Base-by-base conservation (phyloP, 495 filamentous ascomycete genomes). In the Neurospora sp. region DNA sequence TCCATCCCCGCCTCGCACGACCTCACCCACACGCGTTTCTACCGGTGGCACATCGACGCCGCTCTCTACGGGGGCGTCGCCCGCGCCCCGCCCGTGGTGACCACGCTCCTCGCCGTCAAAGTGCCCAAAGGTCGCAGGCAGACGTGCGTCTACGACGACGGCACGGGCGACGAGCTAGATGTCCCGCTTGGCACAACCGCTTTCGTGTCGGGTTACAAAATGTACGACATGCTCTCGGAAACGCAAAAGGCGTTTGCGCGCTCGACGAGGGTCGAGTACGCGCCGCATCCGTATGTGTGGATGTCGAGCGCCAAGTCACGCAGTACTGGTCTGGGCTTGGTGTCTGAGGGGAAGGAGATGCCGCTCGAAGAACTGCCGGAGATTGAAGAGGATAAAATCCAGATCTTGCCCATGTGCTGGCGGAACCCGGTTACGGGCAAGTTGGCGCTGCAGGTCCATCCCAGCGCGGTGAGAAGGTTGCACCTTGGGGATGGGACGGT, bases 41-140 rank as follows among this genome's bases (percentile, higher is more conserved):
- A 91, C 79, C 84, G 91, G 41, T 93, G 91, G 91, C 91, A 93
- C 76, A 92, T 93, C 71, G 91, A 93, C 78, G 91, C 91, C 10
- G 91, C 91, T 8, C 82, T 93, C 4, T 93, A 93, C 77, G 91
- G 87, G 14, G 53, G 53, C 14, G 53, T 65, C 5, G 53, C 53
- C 27, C 84, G 92, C 20, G 87, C 91, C 40, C 91, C 91, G 3
- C 90, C 91, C 3, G 82, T 88, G 40, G 91, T 91, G 9, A 93
- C 91, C 0, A 89, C 90, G 0, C 83, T 93, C 9, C 78, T 93
- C 69, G 91, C 91, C 4, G 90, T 92, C 1, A 81, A 82, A 35
- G 90, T 93, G 1, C 91, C 91, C 0, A 82, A 84, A 45, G 90
- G 89, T 18, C 87, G 90, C 18, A 82, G 85, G 9, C 90, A 92